phyloP scores from a whole-genome alignment of 2,329 filamentous ascomycete genomes.

The Fusarium liriodendri region DNA sequence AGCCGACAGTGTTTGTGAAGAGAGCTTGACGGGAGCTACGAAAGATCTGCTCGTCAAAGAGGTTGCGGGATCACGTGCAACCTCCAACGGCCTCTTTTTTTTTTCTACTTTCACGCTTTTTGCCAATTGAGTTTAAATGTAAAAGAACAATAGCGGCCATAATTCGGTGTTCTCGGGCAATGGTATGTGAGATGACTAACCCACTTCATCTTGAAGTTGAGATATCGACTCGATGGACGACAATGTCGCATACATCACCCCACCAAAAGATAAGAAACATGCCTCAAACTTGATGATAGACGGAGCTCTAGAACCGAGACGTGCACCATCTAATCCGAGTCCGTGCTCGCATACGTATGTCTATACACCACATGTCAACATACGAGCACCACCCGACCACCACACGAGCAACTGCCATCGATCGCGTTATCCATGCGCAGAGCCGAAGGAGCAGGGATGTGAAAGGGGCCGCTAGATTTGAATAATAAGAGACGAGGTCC shows the following conservation, averaged over 20 bases:
- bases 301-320: conserved; percentile 3
- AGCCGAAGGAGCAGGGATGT: neutral
- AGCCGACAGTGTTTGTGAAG: neutral
- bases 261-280: neutral
- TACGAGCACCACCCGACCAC: conserved; percentile 37
- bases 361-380: conserved; percentile 16
- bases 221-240: neutral
- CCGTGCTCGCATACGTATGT: neutral
- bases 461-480: neutral
- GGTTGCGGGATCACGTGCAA: neutral
- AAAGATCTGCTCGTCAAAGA: neutral
- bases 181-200: neutral
- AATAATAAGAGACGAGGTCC: neutral
- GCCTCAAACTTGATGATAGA: neutral
- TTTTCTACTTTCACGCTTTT: neutral
- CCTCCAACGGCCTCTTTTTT: neutral
- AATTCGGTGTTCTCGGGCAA: neutral
- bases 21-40: neutral
- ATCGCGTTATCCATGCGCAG: conserved; percentile 19
- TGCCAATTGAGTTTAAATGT: neutral
- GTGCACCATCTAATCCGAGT: neutral
- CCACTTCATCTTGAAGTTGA: neutral
- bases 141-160: neutral
- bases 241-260: neutral
- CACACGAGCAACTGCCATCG: conserved; percentile 12